Conservation (phyloP, 192 early-diverging fungal species). For the Diversispora epigaea region DNA sequence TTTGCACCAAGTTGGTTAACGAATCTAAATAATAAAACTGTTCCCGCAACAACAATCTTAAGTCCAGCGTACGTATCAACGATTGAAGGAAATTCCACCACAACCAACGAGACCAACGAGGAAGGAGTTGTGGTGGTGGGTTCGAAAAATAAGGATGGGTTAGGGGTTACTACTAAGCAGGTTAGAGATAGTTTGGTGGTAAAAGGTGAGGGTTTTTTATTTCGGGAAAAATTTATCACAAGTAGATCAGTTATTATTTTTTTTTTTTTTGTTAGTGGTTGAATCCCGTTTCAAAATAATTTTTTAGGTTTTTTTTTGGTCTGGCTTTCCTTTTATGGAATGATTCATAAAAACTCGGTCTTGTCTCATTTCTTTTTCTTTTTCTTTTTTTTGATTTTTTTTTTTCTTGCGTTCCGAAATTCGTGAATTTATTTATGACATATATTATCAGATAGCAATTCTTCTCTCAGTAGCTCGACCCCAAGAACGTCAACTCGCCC, state of each 20-base stretch:
- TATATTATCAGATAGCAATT: conserved; percentile 17
- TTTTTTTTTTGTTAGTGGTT: conserved; percentile 3
- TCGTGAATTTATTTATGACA: neutral
- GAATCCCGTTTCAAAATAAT: conserved; percentile 14
- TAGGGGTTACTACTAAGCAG: neutral
- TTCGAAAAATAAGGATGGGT: conserved; percentile 13
- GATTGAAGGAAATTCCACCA: conserved; percentile 1
- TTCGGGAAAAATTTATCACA: neutral
- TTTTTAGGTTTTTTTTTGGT: conserved; percentile 6
- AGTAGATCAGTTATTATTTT: neutral
- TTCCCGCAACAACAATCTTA: conserved; percentile 6
- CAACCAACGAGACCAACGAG: neutral
- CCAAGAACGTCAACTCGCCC: neutral
- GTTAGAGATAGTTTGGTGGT: neutral
- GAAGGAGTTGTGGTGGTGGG: neutral
- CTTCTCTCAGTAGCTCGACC: neutral
- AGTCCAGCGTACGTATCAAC: conserved; percentile 17
- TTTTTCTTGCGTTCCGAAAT: neutral
- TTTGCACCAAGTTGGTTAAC: conserved; percentile 28
- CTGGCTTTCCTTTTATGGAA: conserved; percentile 17
- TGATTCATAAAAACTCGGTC: neutral
- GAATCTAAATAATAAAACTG: conserved; percentile 5
- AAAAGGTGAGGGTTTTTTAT: neutral
- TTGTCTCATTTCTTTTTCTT: conserved; percentile 7
- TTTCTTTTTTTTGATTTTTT: neutral